Percentiles rank a stretch among this genome's conserved stretches.
These are phyloP conservation scores for Pseudozyma sp. DNA, from an alignment of 1,284 basidiomycete species.

Conservation along the genomic window DNA sequence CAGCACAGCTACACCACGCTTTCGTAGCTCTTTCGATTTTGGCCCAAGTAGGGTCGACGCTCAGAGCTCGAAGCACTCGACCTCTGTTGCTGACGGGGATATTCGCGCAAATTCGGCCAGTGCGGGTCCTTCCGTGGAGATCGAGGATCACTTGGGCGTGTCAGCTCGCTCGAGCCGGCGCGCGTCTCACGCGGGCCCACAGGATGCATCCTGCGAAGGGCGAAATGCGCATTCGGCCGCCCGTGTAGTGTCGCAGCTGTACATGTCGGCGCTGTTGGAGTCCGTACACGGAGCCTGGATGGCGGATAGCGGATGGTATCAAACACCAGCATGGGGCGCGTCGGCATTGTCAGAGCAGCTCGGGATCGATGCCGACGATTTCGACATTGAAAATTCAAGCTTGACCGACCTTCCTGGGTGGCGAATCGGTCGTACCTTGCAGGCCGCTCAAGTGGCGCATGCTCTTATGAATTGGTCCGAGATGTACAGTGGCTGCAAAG, in stretches of 20 bases:
- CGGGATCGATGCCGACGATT: conserved; percentile 23
- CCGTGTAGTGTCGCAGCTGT: conserved; percentile 33
- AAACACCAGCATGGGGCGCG: conserved; percentile 28
- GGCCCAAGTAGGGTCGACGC: neutral
- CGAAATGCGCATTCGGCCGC: neutral
- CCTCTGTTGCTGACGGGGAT: neutral
- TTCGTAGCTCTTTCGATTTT: conserved; percentile 35
- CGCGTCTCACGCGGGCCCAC: conserved; percentile 5
- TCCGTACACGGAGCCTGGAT: conserved; percentile 43
- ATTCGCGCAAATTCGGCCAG: neutral
- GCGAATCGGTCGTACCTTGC: conserved; percentile 28
- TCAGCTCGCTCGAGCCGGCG: conserved; percentile 23
- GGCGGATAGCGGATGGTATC: conserved; percentile 40
- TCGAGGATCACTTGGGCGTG: neutral
- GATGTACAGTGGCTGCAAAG: conserved; percentile 38
- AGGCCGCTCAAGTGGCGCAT: conserved; percentile 30
- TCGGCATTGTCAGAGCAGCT: conserved; percentile 22
- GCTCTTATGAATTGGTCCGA: conserved; percentile 49
- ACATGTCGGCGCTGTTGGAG: conserved; percentile 37
- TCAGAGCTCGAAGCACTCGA: conserved; percentile 1
- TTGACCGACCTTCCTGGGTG: conserved; percentile 36
- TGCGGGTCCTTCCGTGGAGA: conserved; percentile 9
- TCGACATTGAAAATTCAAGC: conserved; percentile 13
- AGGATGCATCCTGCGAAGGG: neutral
- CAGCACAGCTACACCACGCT: conserved; percentile 4